Conservation (phyloP, 441 rosid species). For the Populus hybrid region DNA sequence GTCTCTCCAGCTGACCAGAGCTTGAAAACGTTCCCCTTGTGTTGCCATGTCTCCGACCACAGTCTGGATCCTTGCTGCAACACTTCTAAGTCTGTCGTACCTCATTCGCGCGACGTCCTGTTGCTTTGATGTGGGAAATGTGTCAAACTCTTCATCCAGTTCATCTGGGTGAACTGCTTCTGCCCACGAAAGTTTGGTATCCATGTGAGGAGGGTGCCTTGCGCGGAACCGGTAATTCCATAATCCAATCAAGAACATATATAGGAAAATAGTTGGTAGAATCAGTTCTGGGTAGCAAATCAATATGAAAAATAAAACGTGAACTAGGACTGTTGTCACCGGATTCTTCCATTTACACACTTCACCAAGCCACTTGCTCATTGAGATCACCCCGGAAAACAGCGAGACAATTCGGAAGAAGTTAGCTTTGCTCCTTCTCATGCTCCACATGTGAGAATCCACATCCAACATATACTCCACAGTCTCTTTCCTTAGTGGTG, state of each 20-base stretch:
- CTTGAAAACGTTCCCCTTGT: slow-evolving; percentile 76
- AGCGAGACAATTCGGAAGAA: slow-evolving; percentile 73
- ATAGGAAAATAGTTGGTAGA: slow-evolving; percentile 74
- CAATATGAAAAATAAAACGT: slow-evolving; percentile 64
- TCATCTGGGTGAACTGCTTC: too few relatives aligned
- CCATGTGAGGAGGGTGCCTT: slow-evolving; percentile 52
- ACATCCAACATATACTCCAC: slow-evolving; percentile 94
- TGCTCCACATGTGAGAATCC: slow-evolving; percentile 94
- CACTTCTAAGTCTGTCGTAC: slow-evolving; percentile 78
- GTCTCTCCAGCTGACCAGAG: slow-evolving; percentile 89
- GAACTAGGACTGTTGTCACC: slow-evolving; percentile 63
- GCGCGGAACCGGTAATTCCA: slow-evolving; percentile 82
- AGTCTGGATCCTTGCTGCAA: slow-evolving; percentile 55
- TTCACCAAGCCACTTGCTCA: slow-evolving; percentile 80
- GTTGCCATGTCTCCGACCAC: slow-evolving; percentile 63
- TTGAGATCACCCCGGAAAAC: slow-evolving; percentile 56
- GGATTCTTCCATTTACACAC: slow-evolving; percentile 88
- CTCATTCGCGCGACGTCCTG: slow-evolving; percentile 67
- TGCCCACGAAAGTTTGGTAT: too few relatives aligned
- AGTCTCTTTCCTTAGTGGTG: slow-evolving; percentile 79
- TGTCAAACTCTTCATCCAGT: slow-evolving; percentile 25
- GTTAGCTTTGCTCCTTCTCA: slow-evolving; percentile 96
- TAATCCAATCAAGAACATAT: slow-evolving; percentile 71
- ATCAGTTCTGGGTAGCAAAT: slow-evolving; percentile 81
- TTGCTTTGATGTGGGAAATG: slow-evolving; percentile 68